Evolutionary conservation across 2,329 filamentous ascomycete genomes (phyloP).

Genomic region (Lasiodiplodia sp.): DNA sequence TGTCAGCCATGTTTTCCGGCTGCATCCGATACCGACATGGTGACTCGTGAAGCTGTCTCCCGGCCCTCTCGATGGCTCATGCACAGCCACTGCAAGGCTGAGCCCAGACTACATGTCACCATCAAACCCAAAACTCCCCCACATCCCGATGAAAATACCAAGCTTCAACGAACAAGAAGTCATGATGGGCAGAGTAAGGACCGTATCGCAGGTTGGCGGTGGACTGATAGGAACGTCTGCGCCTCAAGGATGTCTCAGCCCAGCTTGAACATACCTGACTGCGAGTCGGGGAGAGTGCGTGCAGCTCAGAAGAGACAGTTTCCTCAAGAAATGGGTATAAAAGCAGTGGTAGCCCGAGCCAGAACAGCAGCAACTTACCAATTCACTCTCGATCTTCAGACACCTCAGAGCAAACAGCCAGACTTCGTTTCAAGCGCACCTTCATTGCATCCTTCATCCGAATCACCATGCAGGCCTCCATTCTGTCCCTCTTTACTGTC

Average conservation of each 20-base stretch:
- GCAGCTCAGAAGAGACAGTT: not conserved
- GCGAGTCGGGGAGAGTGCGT: not conserved
- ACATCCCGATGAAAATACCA: not conserved
- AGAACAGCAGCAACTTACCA: not conserved
- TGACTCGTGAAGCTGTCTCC: not conserved
- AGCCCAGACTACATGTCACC: not conserved
- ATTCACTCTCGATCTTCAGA: not conserved
- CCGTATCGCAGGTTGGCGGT: not conserved
- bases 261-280: not conserved
- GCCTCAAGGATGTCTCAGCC: not conserved
- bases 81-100: slow-evolving; percentile 4
- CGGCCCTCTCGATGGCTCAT: not conserved
- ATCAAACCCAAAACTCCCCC: slow-evolving; percentile 1
- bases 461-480: not conserved
- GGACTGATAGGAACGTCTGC: not conserved
- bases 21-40: not conserved
- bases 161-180: not conserved
- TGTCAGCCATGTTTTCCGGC: not conserved
- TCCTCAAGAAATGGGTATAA: not conserved
- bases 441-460: not conserved
- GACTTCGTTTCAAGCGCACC: too few species aligned
- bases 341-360: not conserved
- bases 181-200: not conserved
- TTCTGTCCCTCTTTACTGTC: not conserved
- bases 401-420: not conserved